Percentiles rank a stretch among this genome's conserved stretches.
phyloP scores from a whole-genome alignment of 2,329 filamentous ascomycete genomes.

The Exserohilum turcica region DNA sequence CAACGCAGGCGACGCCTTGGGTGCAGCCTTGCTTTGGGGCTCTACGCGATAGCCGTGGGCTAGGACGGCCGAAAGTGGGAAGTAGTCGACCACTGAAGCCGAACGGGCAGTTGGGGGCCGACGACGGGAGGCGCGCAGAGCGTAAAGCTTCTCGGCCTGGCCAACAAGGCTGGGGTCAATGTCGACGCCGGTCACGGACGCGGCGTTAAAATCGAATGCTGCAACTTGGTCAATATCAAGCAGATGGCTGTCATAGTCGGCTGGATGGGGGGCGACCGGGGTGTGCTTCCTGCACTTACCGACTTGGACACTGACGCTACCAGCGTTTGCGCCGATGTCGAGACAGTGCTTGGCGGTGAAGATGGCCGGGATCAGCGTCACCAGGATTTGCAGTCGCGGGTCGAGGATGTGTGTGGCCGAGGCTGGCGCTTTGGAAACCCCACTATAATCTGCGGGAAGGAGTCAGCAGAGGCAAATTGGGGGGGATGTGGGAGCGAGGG shows the following conservation, averaged over 20 bases:
- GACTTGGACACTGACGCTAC: constrained; percentile 45
- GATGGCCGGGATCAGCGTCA: constrained; percentile 39
- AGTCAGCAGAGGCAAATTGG: constrained; percentile 18
- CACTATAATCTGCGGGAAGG: constrained; percentile 44
- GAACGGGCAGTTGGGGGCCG: constrained; percentile 27
- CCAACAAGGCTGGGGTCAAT: constrained; percentile 46
- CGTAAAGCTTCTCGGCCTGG: constrained; percentile 45
- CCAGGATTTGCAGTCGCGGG: constrained; percentile 43
- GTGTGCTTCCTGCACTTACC: constrained; percentile 39
- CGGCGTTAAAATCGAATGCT: constrained; percentile 47
- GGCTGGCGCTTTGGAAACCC: constrained; percentile 42
- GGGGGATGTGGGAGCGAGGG: neutral
- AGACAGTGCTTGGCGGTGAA: constrained; percentile 45
- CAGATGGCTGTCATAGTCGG: constrained; percentile 35
- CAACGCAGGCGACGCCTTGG: constrained; percentile 18
- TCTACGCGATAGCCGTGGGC: constrained; percentile 41
- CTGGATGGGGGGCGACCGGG: constrained; percentile 30
- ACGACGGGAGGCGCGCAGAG: constrained; percentile 45
- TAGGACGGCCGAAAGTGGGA: constrained; percentile 45
- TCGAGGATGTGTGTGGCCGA: constrained; percentile 47
- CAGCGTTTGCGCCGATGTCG: constrained; percentile 50
- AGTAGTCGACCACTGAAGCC: constrained; percentile 38
- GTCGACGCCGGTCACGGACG: constrained; percentile 48
- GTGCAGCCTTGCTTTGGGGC: constrained; percentile 23
- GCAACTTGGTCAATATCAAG: constrained; percentile 37